Base-by-base conservation (phyloP, 805 yeast genomes). In the Candida sakaeoensis region DNA sequence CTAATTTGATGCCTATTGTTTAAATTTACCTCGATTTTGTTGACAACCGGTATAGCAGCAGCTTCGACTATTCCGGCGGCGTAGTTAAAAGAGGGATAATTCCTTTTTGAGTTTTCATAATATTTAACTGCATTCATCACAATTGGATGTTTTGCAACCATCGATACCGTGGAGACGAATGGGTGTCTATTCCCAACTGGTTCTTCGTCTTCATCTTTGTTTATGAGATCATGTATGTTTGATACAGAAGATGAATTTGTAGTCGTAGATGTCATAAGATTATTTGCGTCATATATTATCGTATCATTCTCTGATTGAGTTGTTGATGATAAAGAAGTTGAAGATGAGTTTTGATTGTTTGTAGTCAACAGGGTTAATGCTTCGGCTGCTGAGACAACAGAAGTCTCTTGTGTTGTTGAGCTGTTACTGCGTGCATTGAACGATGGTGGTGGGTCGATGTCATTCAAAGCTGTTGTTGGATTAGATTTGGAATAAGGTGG, bases 41-140 rank as follows among this genome's bases (percentile, higher is more conserved):
- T 69, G 32, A 75, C 81, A 46, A 75, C 69, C 1, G 80, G 80
- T 28, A 67, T 58, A 12, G 82, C 77, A 0, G 78, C 79, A 44
- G 70, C 67, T 52, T 75, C 81, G 27, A 78, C 75, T 44, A 77
- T 70, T 25, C 72, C 83, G 1, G 82, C 84, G 15, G 81, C 82
- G 55, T 77, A 79, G 52, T 72, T 71, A 53, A 77, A 72, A 29
- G 77, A 65, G 27, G 73, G 69, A 50, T 54, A 74, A 51, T 54
- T 74, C 47, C 66, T 56, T 57, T 68, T 73, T 47, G 69, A 64
- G 39, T 63, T 60, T 45, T 71, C 73, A 54, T 72, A 65, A 52
- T 72, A 65, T 41, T 65, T 71, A 44, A 70, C 76, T 16, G 75
- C 77, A 54, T 69, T 71, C 32, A 67, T 72, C 33, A 68, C 77